Evolutionary conservation across 306 rosid genomes (phyloP), one percentile per base, ranked within the genome.

Genomic region (Macrotyloma uniflorum): DNA sequence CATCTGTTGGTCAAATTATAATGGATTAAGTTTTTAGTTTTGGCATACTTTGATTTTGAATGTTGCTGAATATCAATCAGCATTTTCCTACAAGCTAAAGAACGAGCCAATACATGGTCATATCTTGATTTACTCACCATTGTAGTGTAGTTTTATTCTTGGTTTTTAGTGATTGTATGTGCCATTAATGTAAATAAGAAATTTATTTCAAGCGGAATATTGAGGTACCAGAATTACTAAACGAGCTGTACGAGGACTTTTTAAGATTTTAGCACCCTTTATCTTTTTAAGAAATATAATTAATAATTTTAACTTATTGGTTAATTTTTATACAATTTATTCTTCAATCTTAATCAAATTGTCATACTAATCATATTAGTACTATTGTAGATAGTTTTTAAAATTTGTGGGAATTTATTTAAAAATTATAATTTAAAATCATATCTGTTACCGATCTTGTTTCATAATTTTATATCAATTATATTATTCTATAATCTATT

Each of bases 1-100:
- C 97, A 33, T 88, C 96, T 85, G 81, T 95, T 81, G 99, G 98
- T 70, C 88, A 97, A 67, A 85, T 90, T 68, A 66, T 93, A 80
- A 83, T 89, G 85, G 80, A 89, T 70, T 87, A 79, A 85, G 80
- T 33, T 61, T 73, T 42, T 74, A 46, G 26, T 66, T n/a, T 45
- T 80, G 79, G 58, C 61, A 36, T 57, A 79, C 40, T 18, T 64
- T 54, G 67, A 36, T 59, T 61, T 67, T 69, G 40, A 58, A 78
- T 58, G 68, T 81, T 78, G 19, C 47, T 59, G 69, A 26, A 72
- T 58, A 67, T 79, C 79, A 49, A 51, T 80, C 64, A 50, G 70
- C 82, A 65, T 76, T 84, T 66, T 76, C 83, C 16, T 49, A 11
- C 4, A n/a, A 79, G 80, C 84, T 77, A 70, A 67, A 64, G 50